Evolutionary conservation across 192 early-diverging fungal species (phyloP), one percentile per base, ranked within the genome.

Genomic region (Coemansia sp.): DNA sequence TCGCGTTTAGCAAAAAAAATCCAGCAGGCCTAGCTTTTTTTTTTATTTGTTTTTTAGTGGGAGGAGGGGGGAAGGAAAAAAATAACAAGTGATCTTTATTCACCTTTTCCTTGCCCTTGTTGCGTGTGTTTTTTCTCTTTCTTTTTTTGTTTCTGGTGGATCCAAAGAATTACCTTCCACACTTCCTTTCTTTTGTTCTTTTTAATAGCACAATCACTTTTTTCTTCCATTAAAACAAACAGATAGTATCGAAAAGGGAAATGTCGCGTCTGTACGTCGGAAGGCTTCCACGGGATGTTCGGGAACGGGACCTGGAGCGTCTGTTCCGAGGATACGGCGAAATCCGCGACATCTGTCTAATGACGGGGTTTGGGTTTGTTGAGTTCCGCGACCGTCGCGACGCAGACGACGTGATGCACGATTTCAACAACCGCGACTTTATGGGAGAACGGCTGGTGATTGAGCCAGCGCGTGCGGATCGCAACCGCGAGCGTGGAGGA

Each of bases 321-420:
- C 87, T 94, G 61, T 91, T 91, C 72, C 88, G 87, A 67, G 88
- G 86, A 51, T 95, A 92, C 67, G 95, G 95, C 8, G 84, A 87
- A 46, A 89, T 95, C 71, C 82, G 85, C 72, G 93, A 95, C 72
- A 88, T 95, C 45, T 91, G 90, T 62, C 72, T 93, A 66, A 86
- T 92, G 72, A 84, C 86, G 37, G 94, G 95, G 21, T 98, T 94
- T 82, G 94, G 92, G 32, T 98, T 98, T 85, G 93, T 98, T 41
- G 96, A 98, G 83, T 97, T 94, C 72, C 88, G 88, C 54, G 90
- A 94, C 74, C 77, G 80, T 19, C 85, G 90, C 60, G 96, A 98
- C 84, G 95, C 95, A 54, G 85, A 91, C 54, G 94, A 96, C 84
- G 94, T 91, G 32, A 91, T 98, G 61, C 86, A 94, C 51, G 87